Evolutionary conservation across 2,329 filamentous ascomycete genomes (phyloP), one percentile per base, ranked within the genome.

Genomic region (Neodidymelliopsis sp.): DNA sequence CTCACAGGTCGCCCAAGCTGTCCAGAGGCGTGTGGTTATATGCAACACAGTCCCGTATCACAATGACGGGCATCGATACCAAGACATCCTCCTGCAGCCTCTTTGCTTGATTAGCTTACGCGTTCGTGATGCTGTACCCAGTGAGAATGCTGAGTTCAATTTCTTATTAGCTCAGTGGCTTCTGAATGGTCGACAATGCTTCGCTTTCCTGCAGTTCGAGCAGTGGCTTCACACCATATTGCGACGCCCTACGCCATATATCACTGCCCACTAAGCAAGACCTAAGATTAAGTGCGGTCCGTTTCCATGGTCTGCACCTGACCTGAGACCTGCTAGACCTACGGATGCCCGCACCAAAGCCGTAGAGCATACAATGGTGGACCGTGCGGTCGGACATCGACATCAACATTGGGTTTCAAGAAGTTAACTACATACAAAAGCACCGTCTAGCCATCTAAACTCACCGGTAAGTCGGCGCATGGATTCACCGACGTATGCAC

Each of bases 61-160:
- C 54, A 53, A 44, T 53, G 39, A 53, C 45, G 39, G 43, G 28
- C 16, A 33, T 40, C 30, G 28, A 44, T 52, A 58, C 53, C 53
- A 59, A 61, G 49, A 44, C 24, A 25, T 54, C 47, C 33, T 48
- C 27, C 55, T 62, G 65, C 62, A 68, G 43, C 34, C 44, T 51
- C 50, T 28, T 58, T 61, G 46, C 49, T 53, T 59, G 28, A 54
- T 30, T 48, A 46, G 67, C 64, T 69, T 59, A 69, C 65, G 63
- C 65, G 65, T 62, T 56, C 27, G 18, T 16, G 18, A 24, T n/a
- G 37, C 5, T 11, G 10, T 9, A 28, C 12, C 22, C 25, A 33
- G 25, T 34, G 12, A 36, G 6, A 11, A n/a, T 16, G n/a, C 15
- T 20, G 10, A 9, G 12, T 13, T n/a, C 27, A 13, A 3, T 35